Conservation (phyloP, 2,329 filamentous ascomycete genomes). For the Talaromyces albobiverticillius region DNA sequence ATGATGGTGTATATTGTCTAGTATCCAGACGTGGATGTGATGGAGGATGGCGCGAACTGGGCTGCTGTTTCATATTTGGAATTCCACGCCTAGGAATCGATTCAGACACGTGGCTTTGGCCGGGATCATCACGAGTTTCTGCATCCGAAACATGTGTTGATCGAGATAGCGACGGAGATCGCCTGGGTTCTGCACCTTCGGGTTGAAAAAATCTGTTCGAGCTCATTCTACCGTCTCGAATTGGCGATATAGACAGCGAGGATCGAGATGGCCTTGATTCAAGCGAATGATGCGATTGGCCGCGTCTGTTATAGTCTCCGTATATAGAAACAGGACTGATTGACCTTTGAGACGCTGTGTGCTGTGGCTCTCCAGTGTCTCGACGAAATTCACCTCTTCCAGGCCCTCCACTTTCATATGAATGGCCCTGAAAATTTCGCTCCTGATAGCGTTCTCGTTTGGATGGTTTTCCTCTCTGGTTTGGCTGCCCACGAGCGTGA, state of each 20-base stretch:
- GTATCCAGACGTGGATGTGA: constrained; percentile 42
- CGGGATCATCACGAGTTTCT: constrained; percentile 26
- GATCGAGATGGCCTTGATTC: constrained; percentile 32
- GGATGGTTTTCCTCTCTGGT: constrained; percentile 33
- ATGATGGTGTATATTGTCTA: constrained; percentile 55
- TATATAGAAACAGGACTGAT: constrained; percentile 26
- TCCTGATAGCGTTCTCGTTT: constrained; percentile 29
- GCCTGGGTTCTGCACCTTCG: constrained; percentile 23
- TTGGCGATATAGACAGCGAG: constrained; percentile 22
- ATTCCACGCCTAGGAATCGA: constrained; percentile 31
- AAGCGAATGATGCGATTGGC: constrained; percentile 33
- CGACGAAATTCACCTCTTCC: constrained; percentile 27
- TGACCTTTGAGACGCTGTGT: constrained; percentile 23
- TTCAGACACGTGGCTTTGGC: constrained; percentile 31
- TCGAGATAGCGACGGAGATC: constrained; percentile 34
- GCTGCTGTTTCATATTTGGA: constrained; percentile 30
- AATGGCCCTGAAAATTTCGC: constrained; percentile 21
- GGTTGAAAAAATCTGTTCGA: constrained; percentile 28
- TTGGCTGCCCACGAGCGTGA: constrained; percentile 36
- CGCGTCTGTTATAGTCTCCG: constrained; percentile 28
- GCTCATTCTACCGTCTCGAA: constrained; percentile 24
- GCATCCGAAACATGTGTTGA: constrained; percentile 31
- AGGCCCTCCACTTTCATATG: constrained; percentile 33
- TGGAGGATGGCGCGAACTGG: constrained; percentile 32
- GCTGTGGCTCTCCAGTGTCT: constrained; percentile 5